Conservation (phyloP, 495 filamentous ascomycete species). For the Penicillium psychrofluorescens region DNA sequence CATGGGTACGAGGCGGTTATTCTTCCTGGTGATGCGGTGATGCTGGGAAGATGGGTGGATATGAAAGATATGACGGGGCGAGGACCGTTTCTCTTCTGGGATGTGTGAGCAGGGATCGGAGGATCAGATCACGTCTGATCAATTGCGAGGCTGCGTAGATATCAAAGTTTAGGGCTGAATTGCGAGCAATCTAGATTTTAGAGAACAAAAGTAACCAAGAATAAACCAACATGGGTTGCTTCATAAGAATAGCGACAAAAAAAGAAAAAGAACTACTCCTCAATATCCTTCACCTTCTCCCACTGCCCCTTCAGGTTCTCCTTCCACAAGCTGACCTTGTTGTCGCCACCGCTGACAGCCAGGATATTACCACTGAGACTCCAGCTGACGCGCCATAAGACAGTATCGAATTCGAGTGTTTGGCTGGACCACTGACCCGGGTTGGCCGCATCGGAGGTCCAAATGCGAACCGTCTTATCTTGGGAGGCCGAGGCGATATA, state of each 20-base stretch:
- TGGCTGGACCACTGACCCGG: slow-evolving; percentile 72
- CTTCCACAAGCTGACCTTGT: slow-evolving; percentile 75
- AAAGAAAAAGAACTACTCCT: slow-evolving; percentile 53
- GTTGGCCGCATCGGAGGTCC: slow-evolving; percentile 67
- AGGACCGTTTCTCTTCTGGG: slow-evolving; percentile 53
- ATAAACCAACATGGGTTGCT: no score
- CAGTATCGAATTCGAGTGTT: slow-evolving; percentile 75
- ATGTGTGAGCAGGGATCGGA: slow-evolving; percentile 6
- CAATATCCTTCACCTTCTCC: slow-evolving; percentile 94
- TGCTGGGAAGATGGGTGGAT: slow-evolving; percentile 43
- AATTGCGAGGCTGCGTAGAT: not conserved
- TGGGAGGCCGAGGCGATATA: slow-evolving; percentile 95
- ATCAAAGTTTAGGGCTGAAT: not conserved
- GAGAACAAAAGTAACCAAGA: slow-evolving; percentile 1
- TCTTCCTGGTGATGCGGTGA: slow-evolving; percentile 38
- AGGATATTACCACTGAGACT: slow-evolving; percentile 95
- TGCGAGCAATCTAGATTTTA: not conserved
- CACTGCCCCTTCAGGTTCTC: slow-evolving; percentile 62
- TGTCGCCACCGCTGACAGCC: slow-evolving; percentile 89
- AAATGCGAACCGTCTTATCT: slow-evolving; percentile 95
- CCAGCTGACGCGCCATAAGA: slow-evolving; percentile 96
- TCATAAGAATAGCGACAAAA: not conserved
- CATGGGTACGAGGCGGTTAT: slow-evolving; percentile 43
- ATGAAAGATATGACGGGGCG: slow-evolving; percentile 14
- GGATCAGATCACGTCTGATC: slow-evolving; percentile 1